Base-by-base conservation (phyloP, 345 rosid species). In the Ceriops decandra region DNA sequence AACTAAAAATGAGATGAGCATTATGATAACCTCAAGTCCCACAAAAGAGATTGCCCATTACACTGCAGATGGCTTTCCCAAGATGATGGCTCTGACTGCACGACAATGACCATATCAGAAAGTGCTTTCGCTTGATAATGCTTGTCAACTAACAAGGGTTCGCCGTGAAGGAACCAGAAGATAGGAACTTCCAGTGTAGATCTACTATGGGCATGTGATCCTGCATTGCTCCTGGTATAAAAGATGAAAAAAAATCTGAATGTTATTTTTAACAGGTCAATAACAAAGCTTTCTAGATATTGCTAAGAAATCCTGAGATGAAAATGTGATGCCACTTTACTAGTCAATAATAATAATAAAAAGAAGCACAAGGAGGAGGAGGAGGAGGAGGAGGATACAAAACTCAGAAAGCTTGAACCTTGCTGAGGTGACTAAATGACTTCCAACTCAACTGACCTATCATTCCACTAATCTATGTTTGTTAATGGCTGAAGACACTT, bases 11-110 rank as follows among this genome's bases (percentile, higher is more conserved):
- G 7, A 47, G 46, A 49, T 52, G 42, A 35, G 27, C 53, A 36
- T 67, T 21, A 11, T 68, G 63, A 77, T 66, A 70, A 95, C 99
- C 99, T 88, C 76, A 95, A 78, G 76, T 95, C 90, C 98, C 93
- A 92, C 74, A 95, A 63, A 75, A 95, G 86, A 54, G 99, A 91
- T 68, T 82, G 79, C 69, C 99, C 97, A 74, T 95, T 95, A 74
- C 99, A 95, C 76, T 95, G 99, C 74, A 90, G 89, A 83, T 95
- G 85, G 86, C 96, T 90, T 82, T 90, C 99, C 99, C 98, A 91
- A 27, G 98, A 86, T 51, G 98, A 79, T 26, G 83, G 71, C 85
- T 95, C 96, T 13, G 99, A 95, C 77, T 95, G 99, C 72, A 88
- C 91, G 67, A 95, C 96, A 63, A 95, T 76, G 53, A 91, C 88